These are phyloP conservation scores for Prunus fruticosa DNA, from an alignment of 306 rosid genomes.

Conservation along the genomic window DNA sequence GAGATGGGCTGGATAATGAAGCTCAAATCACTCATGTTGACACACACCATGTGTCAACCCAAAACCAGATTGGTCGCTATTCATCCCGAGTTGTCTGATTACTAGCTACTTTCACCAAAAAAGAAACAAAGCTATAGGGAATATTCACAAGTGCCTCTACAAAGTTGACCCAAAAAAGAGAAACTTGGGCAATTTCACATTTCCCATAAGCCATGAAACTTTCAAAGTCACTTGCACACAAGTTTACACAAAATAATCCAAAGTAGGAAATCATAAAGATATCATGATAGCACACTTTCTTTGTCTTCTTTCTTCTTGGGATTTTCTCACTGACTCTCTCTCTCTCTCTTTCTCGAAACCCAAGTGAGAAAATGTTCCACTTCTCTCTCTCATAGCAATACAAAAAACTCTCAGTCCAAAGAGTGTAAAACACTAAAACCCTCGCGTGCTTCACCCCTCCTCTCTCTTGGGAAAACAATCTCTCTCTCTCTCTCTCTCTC, in stretches of 20 bases:
- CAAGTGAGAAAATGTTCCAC: background rate
- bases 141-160: constrained; percentile 32
- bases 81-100: constrained; percentile 11
- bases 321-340: constrained; percentile 32
- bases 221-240: constrained; percentile 22
- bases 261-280: constrained; percentile 51
- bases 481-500: background rate
- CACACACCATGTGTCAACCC: no score
- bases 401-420: constrained; percentile 53
- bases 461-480: constrained; percentile 41
- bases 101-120: constrained; percentile 27
- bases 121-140: constrained; percentile 9
- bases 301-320: constrained; percentile 52
- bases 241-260: constrained; percentile 20
- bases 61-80: background rate
- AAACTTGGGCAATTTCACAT: constrained; percentile 26
- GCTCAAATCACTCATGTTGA: no score
- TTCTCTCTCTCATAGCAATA: constrained; percentile 24
- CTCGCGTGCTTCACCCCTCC: constrained; percentile 45
- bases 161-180: constrained; percentile 34
- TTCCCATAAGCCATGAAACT: constrained; percentile 41
- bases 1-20: no score
- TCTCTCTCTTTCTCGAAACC: constrained; percentile 23
- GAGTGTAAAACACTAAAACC: constrained; percentile 41
- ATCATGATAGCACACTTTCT: constrained; percentile 49